Percentiles rank a stretch among this genome's conserved stretches.
These are phyloP conservation scores for Eleusine coracana DNA, from an alignment of 176 grass and related monocot genomes.

Conservation along the genomic window DNA sequence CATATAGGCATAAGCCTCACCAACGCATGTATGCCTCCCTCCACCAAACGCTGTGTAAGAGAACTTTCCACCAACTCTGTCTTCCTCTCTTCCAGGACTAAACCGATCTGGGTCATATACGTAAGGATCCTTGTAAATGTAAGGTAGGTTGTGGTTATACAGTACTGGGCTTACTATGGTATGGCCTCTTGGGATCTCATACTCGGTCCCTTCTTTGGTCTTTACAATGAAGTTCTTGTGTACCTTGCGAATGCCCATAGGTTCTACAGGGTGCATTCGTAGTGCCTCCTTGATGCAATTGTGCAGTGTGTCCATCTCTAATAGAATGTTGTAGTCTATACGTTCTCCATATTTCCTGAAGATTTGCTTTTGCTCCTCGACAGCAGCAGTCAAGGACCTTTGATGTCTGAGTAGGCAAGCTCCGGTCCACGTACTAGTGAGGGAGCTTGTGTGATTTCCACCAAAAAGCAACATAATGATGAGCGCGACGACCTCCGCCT, in stretches of 20 bases:
- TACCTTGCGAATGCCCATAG: not conserved
- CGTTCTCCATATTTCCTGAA: conserved; percentile 21
- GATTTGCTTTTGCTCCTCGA: conserved; percentile 56
- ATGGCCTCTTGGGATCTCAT: conserved; percentile 6
- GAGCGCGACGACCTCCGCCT: not conserved
- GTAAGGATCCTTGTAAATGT: conserved; percentile 3
- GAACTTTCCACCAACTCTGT: conserved; percentile 18
- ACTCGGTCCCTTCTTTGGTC: not conserved
- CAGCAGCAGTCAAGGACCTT: conserved; percentile 19
- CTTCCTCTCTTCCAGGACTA: not conserved
- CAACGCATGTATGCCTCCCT: not conserved
- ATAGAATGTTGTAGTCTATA: not conserved
- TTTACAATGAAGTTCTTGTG: not conserved
- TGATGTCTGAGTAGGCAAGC: conserved; percentile 37
- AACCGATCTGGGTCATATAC: conserved; percentile 14
- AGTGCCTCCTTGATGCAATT: not conserved
- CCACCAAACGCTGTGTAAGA: not conserved
- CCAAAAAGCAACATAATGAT: not conserved
- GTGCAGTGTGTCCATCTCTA: not conserved
- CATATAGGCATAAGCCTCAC: not conserved
- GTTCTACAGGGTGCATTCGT: not conserved
- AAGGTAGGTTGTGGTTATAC: not conserved
- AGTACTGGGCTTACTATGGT: not conserved
- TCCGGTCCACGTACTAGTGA: conserved; percentile 45
- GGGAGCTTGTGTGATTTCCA: conserved; percentile 45